Percentiles rank a stretch among this genome's conserved stretches.
Conservation (phyloP, 805 yeast species). For the Tetrapisispora taiwanensis region DNA sequence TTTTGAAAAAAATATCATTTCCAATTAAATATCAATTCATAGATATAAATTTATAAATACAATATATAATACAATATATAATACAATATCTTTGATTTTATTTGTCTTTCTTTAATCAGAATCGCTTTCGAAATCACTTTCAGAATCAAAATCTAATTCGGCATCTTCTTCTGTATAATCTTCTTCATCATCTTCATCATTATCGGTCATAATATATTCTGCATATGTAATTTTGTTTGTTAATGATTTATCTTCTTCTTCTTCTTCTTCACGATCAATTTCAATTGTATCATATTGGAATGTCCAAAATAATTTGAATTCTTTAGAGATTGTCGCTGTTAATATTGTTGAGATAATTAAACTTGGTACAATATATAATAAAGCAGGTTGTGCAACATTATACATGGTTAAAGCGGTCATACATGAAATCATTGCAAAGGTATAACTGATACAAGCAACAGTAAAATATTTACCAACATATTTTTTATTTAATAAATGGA, state of each 20-base stretch:
- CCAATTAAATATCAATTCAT: too few species aligned
- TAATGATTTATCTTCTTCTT: slow-evolving; percentile 13
- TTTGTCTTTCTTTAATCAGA: too few species aligned
- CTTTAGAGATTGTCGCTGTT: slow-evolving; percentile 34
- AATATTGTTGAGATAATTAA: slow-evolving; percentile 28
- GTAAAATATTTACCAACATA: slow-evolving; percentile 38
- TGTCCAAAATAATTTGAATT: slow-evolving; percentile 33
- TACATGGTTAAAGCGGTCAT: slow-evolving; percentile 31
- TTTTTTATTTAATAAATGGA: slow-evolving; percentile 30
- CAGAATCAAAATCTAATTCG: slow-evolving; percentile 4
- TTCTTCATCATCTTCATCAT: slow-evolving; percentile 9
- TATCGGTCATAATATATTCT: slow-evolving; percentile 7
- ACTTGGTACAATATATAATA: slow-evolving; percentile 51
- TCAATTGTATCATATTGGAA: slow-evolving; percentile 25
- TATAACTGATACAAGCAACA: slow-evolving; percentile 38
- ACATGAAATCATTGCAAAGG: slow-evolving; percentile 37
- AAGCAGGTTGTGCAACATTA: slow-evolving; percentile 54
- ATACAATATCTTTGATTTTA: too few species aligned
- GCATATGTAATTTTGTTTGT: slow-evolving; percentile 20
- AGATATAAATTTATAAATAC: too few species aligned
- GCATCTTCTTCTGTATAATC: slow-evolving; percentile 11
- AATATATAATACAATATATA: too few species aligned
- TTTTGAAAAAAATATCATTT: too few species aligned
- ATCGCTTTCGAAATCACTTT: slow-evolving; percentile 1
- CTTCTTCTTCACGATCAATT: slow-evolving; percentile 12